Percentiles rank a stretch among this genome's conserved stretches.
Conservation (phyloP, 164 flowering plant species). For the Malania oleifera region DNA sequence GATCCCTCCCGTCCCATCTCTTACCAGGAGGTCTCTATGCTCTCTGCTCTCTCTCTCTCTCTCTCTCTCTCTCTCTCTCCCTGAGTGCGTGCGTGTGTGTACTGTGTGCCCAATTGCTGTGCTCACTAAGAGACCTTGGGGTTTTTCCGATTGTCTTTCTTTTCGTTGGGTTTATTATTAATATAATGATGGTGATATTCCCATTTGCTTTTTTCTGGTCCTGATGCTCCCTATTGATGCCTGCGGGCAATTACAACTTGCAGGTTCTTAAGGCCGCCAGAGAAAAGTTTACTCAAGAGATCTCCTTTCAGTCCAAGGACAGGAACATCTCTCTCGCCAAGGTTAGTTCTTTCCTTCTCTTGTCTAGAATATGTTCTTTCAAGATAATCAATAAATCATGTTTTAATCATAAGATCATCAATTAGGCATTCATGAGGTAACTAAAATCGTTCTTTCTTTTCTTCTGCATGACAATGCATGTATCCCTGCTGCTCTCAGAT, state of each 20-base stretch:
- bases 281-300: constrained; percentile 50
- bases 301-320: constrained; percentile 56
- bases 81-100: too few species aligned
- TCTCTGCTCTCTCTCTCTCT: not conserved
- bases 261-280: constrained; percentile 54
- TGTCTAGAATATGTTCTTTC: not conserved
- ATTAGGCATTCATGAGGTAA: not conserved
- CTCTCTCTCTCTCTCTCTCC: too few species aligned
- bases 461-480: too few species aligned
- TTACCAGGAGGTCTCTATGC: constrained; percentile 25
- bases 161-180: not conserved
- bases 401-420: too few species aligned
- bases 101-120: too few species aligned
- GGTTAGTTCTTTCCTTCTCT: constrained; percentile 22
- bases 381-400: not conserved
- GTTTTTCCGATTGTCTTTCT: not conserved
- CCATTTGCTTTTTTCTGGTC: not conserved
- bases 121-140: too few species aligned
- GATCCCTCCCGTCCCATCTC: constrained; percentile 14
- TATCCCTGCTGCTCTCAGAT: too few species aligned
- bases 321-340: constrained; percentile 61
- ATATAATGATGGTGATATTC: too few species aligned
- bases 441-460: too few species aligned
- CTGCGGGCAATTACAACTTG: not conserved
- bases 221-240: not conserved